These are phyloP conservation scores for Lachancea sp. DNA, from an alignment of 805 yeast species.

Conservation along the genomic window DNA sequence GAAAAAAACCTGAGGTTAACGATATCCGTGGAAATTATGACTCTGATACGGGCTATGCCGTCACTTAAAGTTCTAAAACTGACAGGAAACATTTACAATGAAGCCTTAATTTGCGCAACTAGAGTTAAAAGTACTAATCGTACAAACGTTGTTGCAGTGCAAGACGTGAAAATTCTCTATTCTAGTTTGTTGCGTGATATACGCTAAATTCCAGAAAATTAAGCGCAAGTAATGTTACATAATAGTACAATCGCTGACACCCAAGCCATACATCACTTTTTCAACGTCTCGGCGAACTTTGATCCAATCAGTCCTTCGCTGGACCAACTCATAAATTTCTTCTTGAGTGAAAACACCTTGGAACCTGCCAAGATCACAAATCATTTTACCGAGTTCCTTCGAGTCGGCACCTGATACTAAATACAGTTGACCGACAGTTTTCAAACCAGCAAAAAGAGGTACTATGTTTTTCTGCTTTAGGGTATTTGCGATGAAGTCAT, in stretches of 20 bases:
- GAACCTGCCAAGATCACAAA: constrained; percentile 77
- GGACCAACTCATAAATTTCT: constrained; percentile 89
- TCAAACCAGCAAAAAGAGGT: constrained; percentile 72
- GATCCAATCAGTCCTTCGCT: constrained; percentile 82
- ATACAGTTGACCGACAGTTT: constrained; percentile 78
- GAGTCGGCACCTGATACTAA: constrained; percentile 63
- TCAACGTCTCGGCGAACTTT: constrained; percentile 73
- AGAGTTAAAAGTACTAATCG: constrained; percentile 26
- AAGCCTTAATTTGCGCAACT: constrained; percentile 29
- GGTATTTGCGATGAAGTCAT: constrained; percentile 56
- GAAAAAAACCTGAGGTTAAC: constrained; percentile 27
- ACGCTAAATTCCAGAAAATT: background rate
- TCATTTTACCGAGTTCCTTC: constrained; percentile 74
- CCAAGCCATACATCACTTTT: constrained; percentile 90
- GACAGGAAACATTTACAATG: constrained; percentile 32
- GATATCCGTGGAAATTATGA: constrained; percentile 30
- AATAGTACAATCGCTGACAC: constrained; percentile 66
- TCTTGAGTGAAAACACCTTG: constrained; percentile 88
- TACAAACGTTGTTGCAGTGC: constrained; percentile 24
- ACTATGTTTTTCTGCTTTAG: constrained; percentile 61
- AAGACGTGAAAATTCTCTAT: constrained; percentile 32
- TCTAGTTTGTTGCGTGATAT: constrained; percentile 28
- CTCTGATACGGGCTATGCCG: constrained; percentile 31
- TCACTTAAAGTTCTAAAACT: constrained; percentile 26
- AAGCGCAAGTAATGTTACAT: constrained; percentile 30